Evolutionary conservation across 2,329 filamentous ascomycete species (phyloP).

Genomic region (Aspergillus puulaauensis): DNA sequence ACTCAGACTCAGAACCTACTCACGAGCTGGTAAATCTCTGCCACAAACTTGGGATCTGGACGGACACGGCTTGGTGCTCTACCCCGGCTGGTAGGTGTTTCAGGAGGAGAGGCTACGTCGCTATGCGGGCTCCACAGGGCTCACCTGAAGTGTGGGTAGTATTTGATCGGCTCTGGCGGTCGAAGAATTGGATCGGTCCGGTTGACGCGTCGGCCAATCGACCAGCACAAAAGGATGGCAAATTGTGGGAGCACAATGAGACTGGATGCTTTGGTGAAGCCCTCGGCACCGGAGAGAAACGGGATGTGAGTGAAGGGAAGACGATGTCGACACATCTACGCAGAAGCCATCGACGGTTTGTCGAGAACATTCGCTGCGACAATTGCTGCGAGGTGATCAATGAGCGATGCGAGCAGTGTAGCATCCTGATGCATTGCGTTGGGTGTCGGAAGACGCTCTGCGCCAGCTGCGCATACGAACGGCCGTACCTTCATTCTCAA

Average conservation of each 20-base stretch:
- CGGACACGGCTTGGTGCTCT: slow-evolving; percentile 62
- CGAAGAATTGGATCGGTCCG: slow-evolving; percentile 57
- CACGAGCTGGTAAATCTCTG: slow-evolving; percentile 61
- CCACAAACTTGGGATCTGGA: slow-evolving; percentile 60
- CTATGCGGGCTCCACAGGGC: slow-evolving; percentile 54
- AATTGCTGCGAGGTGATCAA: slow-evolving; percentile 54
- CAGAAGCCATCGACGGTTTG: slow-evolving; percentile 53
- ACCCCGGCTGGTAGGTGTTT: slow-evolving; percentile 58
- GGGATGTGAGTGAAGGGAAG: slow-evolving; percentile 52
- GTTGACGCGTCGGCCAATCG: slow-evolving; percentile 26
- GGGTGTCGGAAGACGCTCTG: slow-evolving; percentile 61
- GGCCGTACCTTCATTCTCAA: slow-evolving; percentile 44
- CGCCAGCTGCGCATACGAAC: slow-evolving; percentile 59
- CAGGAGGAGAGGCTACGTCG: slow-evolving; percentile 57
- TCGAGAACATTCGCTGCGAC: slow-evolving; percentile 55
- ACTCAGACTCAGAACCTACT: slow-evolving; percentile 61
- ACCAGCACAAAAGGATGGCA: slow-evolving; percentile 46
- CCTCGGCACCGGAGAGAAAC: slow-evolving; percentile 50
- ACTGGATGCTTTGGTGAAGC: slow-evolving; percentile 56
- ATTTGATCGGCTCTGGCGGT: slow-evolving; percentile 60
- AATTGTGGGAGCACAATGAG: slow-evolving; percentile 58
- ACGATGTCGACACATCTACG: slow-evolving; percentile 54
- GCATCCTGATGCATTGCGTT: slow-evolving; percentile 61
- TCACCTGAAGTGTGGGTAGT: slow-evolving; percentile 62
- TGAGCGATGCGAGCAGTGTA: slow-evolving; percentile 61